Conservation (phyloP, 441 rosid species). For the Croton setiger region DNA sequence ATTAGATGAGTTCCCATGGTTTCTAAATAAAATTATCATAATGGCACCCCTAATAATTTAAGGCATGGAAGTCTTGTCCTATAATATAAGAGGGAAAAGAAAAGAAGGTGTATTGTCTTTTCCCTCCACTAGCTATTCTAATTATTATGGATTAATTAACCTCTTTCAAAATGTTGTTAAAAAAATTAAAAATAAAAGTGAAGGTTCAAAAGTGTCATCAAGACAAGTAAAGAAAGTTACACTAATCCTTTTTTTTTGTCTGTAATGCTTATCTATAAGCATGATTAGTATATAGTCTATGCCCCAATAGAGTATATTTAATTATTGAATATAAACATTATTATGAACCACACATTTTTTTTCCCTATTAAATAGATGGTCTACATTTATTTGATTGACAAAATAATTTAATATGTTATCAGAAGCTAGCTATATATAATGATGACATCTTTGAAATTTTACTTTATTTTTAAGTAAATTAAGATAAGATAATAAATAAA, state of each 20-base stretch:
- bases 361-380: too few species aligned
- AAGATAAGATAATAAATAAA: too few species aligned
- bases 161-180: neutral
- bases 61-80: neutral
- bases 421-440: too few species aligned
- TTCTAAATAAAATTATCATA: neutral
- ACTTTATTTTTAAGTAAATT: too few species aligned
- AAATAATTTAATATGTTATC: too few species aligned
- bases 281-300: too few species aligned
- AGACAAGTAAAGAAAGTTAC: neutral
- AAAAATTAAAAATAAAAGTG: neutral
- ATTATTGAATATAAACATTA: too few species aligned
- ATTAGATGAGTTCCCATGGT: neutral
- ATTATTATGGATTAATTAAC: too few species aligned
- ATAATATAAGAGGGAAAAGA: neutral
- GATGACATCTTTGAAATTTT: too few species aligned
- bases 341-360: too few species aligned
- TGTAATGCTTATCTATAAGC: neutral
- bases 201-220: neutral
- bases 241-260: neutral
- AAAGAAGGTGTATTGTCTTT: neutral
- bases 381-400: too few species aligned
- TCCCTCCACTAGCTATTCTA: neutral
- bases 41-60: slow-evolving; percentile 10
- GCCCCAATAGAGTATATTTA: too few species aligned